Evolutionary conservation across 163 green algal genomes (phyloP).

Genomic region (Scenedesmus sp.): DNA sequence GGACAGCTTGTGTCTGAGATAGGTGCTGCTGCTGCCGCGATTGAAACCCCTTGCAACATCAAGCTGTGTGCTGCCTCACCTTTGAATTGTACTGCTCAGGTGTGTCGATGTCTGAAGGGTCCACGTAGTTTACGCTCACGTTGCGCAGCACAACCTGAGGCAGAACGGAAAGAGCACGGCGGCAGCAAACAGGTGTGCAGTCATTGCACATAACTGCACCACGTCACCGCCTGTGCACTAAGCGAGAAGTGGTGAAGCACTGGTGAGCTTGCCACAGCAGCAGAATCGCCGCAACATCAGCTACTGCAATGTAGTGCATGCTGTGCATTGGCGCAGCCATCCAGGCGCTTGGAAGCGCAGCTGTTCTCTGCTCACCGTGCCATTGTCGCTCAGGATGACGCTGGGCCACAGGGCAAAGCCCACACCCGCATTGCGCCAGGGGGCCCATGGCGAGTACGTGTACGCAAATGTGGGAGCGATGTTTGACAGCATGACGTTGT

Average conservation of each 20-base stretch:
- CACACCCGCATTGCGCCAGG: conserved; percentile 21
- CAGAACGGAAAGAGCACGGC: not conserved
- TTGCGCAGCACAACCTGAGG: conserved; percentile 34
- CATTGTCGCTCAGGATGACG: conserved; percentile 25
- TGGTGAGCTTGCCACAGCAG: too few relatives aligned
- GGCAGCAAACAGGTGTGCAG: not conserved
- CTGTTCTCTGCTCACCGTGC: not conserved
- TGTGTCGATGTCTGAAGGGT: conserved; percentile 5
- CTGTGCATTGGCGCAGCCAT: too few relatives aligned
- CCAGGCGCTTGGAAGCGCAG: too few relatives aligned
- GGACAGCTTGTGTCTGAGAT: not conserved
- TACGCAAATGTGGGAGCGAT: conserved; percentile 11
- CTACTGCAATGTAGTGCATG: too few relatives aligned
- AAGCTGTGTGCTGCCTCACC: not conserved
- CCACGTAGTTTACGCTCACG: conserved; percentile 2
- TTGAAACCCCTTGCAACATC: not conserved
- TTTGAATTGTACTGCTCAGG: conserved; percentile 45
- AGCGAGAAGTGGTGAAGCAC: too few relatives aligned
- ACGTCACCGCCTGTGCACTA: too few relatives aligned
- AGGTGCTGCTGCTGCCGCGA: not conserved
- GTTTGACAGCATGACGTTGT: not conserved
- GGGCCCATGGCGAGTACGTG: not conserved
- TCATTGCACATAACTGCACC: not conserved
- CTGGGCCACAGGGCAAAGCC: conserved; percentile 39
- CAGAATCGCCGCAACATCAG: too few relatives aligned